Base-by-base conservation (phyloP, 2,329 filamentous ascomycete genomes). In the Huntiella savannae region DNA sequence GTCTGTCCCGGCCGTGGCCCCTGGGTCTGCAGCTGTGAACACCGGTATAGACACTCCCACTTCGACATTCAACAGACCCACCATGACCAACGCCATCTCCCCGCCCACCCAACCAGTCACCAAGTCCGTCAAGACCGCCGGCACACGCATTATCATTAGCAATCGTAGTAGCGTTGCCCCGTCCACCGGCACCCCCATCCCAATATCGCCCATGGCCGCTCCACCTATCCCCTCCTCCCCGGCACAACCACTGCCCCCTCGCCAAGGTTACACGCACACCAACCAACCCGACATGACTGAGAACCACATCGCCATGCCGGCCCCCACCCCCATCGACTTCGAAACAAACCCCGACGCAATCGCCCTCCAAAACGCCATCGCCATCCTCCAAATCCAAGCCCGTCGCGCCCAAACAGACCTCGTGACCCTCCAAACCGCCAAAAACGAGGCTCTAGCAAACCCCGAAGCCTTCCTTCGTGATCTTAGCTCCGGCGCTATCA, bases 311-410 rank as follows among this genome's bases (percentile, higher is more conserved):
- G 56, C 62, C 1, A 65, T 70, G 1, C 70, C 70, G 3, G 63
- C 64, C 2, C 67, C 69, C 0, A 61, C 65, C 35, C 66, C 73
- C 39, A 65, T 79, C 49, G 66, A 71, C 54, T 75, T 78, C 50
- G 67, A 72, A 52, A 61, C 63, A 47, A 93, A 93, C 57, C 78
- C 84, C 5, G 88, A 96, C 65, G 85, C 81, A 17, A 79, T 95
- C 50, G 88, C 88, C 4, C 70, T 95, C 50, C 78, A 80, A 53
- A 83, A 82, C 19, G 83, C 87, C 40, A 85, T 95, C 50, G 80
- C 83, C 6, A 77, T 94, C 44, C 68, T 96, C 40, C 85, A 93
- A 63, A 70, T 93, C 53, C 88, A 96, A 64, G 78, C 78, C 52
- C 76, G 79, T 56, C 82, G 81, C 58, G 84, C 84, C 36, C 66